Percentiles rank a stretch among this genome's conserved stretches.
Evolutionary conservation across 768 basidiomycete genomes (phyloP).

Genomic region (Termitomyces heimii): DNA sequence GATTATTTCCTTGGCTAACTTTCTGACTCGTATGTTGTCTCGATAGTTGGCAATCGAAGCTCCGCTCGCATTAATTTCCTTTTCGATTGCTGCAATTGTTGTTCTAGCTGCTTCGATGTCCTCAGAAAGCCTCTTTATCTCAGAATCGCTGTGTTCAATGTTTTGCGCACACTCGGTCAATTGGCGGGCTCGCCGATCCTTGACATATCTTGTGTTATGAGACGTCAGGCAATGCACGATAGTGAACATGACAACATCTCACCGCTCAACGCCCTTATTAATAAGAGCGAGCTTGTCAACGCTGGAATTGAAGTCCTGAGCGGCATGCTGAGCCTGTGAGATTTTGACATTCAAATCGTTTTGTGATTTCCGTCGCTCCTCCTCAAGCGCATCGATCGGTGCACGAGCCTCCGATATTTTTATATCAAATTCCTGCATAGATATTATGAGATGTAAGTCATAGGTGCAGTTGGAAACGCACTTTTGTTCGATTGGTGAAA

Average conservation of each 20-base stretch:
- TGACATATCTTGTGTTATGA: slow-evolving; percentile 53
- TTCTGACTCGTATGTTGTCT: slow-evolving; percentile 79
- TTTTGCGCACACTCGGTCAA: slow-evolving; percentile 54
- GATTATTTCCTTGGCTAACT: slow-evolving; percentile 59
- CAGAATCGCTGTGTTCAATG: slow-evolving; percentile 38
- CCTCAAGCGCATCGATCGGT: slow-evolving; percentile 61
- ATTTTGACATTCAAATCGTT: slow-evolving; percentile 44
- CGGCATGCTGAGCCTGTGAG: slow-evolving; percentile 43
- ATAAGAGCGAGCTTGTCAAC: slow-evolving; percentile 55
- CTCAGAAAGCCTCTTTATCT: slow-evolving; percentile 29
- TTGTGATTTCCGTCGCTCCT: slow-evolving; percentile 44
- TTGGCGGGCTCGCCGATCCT: slow-evolving; percentile 55
- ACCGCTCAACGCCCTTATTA: slow-evolving; percentile 66
- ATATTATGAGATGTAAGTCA: not conserved
- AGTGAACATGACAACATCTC: slow-evolving; percentile 7
- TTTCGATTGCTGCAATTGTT: slow-evolving; percentile 55
- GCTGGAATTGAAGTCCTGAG: slow-evolving; percentile 62
- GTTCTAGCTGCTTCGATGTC: slow-evolving; percentile 34
- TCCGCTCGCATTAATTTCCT: slow-evolving; percentile 74
- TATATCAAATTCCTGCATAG: slow-evolving; percentile 52
- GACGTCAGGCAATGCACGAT: not conserved
- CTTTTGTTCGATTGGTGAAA: slow-evolving; percentile 45
- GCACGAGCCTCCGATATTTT: slow-evolving; percentile 55
- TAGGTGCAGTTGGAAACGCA: slow-evolving; percentile 14
- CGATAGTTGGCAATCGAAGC: slow-evolving; percentile 65